Evolutionary conservation across 768 basidiomycete genomes (phyloP), one percentile per base, ranked within the genome.

Genomic region (Candolleomyces efflorescens): DNA sequence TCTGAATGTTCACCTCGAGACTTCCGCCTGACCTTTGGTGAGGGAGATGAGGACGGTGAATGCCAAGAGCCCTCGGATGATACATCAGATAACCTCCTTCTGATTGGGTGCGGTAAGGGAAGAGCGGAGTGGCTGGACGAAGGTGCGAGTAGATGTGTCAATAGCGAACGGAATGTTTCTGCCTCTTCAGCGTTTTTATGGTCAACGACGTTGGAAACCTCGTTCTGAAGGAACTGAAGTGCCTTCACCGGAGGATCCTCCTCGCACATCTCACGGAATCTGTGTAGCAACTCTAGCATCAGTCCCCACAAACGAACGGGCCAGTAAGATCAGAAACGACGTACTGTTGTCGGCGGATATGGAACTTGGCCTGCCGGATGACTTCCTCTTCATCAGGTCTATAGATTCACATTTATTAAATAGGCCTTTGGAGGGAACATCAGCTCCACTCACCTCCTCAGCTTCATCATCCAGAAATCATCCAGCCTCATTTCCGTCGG

Each of bases 211-310:
- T 78, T 77, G 0, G 84, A 84, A 9, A 93, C 87, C 50, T 86
- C 79, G 0, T 76, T 82, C 67, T 87, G 86, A 36, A 93, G 72
- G 71, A 90, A 92, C 13, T 74, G 78, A 41, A 93, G 76, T 0
- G 91, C 87, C 64, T 84, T 81, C 22, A 88, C 78, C 0, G 82
- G 75, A 1, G 84, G 69, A 15, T 70, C 75, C 46, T 83, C 82
- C 67, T 84, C 83, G 64, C 89, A 89, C 79, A 91, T 85, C 65
- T 93, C 90, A n/a, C 86, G 82, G 72, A 92, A 92, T 63, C 90
- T 92, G 62, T 26, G 26, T 10, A 32, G 51, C 32, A 37, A 27
- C 37, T 52, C 24, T 59, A 27, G 36, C 5, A 27, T 7, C 12
- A 26, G 5, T 52, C 10, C 26, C 53, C 5, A 57, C 12, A 36